These are phyloP conservation scores for Elsinoe ampelina DNA, from an alignment of 2,329 filamentous ascomycete species.

Conservation along the genomic window DNA sequence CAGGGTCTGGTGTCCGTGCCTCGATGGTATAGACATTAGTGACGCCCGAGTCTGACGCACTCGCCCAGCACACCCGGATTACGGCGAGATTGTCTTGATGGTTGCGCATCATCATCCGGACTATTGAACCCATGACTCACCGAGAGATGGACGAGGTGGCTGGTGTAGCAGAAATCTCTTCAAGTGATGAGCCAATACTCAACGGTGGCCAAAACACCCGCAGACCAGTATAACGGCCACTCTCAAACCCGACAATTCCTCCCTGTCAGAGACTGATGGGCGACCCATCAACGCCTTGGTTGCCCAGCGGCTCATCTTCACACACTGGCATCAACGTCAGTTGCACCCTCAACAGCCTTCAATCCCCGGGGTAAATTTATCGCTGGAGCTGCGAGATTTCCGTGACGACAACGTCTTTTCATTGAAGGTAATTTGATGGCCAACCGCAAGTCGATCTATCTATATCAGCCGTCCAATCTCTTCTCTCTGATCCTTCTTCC, in stretches of 20 bases:
- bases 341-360: background rate
- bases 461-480: constrained; percentile 1
- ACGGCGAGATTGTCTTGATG: background rate
- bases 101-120: background rate
- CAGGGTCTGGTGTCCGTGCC: background rate
- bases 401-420: constrained; percentile 7
- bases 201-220: background rate
- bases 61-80: background rate
- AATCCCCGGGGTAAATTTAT: background rate
- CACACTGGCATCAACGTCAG: background rate
- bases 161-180: constrained; percentile 4
- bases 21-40: background rate
- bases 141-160: background rate
- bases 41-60: background rate
- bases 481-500: background rate
- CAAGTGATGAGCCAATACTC: constrained; percentile 10
- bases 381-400: background rate
- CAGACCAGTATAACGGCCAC: background rate
- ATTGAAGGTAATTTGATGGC: constrained; percentile 2
- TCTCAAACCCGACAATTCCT: background rate
- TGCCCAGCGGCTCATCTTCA: constrained; percentile 5
- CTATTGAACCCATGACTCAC: constrained; percentile 2
- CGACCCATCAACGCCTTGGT: background rate
- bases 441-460: background rate
- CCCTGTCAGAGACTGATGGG: background rate